Percentiles rank a stretch among this genome's conserved stretches.
phyloP scores from a whole-genome alignment of 495 filamentous ascomycete species.

The Apodospora peruviana region DNA sequence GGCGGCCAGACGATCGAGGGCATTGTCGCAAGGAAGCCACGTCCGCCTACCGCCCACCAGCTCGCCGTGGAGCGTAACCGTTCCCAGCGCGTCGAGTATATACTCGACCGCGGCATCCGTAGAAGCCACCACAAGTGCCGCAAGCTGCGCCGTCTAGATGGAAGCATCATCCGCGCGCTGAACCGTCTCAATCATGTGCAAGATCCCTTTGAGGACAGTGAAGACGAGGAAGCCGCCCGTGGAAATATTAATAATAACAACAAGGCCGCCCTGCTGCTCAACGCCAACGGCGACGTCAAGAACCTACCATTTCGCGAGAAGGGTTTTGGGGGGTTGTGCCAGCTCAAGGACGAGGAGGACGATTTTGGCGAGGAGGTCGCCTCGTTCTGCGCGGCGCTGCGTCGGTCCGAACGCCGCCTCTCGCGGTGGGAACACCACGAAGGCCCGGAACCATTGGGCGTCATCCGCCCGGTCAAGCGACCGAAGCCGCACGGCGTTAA shows the following conservation, averaged over 20 bases:
- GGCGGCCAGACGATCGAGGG: slow-evolving; percentile 33
- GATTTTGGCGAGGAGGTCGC: slow-evolving; percentile 77
- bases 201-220: slow-evolving; percentile 72
- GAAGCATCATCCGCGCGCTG: slow-evolving; percentile 61
- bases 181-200: slow-evolving; percentile 60
- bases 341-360: slow-evolving; percentile 56
- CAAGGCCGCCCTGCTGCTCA: slow-evolving; percentile 6
- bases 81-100: slow-evolving; percentile 79
- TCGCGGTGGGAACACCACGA: slow-evolving; percentile 63
- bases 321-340: slow-evolving; percentile 65
- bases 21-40: slow-evolving; percentile 46
- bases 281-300: slow-evolving; percentile 13
- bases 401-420: slow-evolving; percentile 64
- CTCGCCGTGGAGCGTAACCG: slow-evolving; percentile 86
- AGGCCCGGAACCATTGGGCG: slow-evolving; percentile 35
- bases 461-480: slow-evolving; percentile 38
- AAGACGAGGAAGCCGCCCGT: slow-evolving; percentile 58
- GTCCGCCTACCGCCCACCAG: slow-evolving; percentile 89
- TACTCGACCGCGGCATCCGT: slow-evolving; percentile 70
- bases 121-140: slow-evolving; percentile 57
- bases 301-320: slow-evolving; percentile 39
- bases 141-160: slow-evolving; percentile 53
- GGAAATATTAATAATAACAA: too few relatives aligned
- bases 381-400: slow-evolving; percentile 64
- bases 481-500: slow-evolving; percentile 20